Conservation (phyloP, 106 monocot genomes). For the Dioscorea zingiberensis region DNA sequence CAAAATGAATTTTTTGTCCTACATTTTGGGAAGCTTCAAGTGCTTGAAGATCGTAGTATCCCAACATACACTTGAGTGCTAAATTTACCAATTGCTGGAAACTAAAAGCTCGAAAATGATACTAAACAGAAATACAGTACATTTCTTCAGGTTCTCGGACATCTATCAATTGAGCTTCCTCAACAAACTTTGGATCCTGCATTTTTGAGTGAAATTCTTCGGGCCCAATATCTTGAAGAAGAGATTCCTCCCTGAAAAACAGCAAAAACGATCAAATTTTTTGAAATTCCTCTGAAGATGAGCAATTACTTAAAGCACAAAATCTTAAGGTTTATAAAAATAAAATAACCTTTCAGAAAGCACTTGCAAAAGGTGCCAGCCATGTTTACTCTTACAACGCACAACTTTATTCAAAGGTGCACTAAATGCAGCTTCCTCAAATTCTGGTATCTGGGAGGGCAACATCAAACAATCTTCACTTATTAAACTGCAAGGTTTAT, state of each 20-base stretch:
- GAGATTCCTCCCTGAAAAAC: conserved; percentile 49
- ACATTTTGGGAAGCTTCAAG: too few relatives aligned
- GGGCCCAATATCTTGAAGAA: conserved; percentile 69
- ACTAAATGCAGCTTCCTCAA: conserved; percentile 89
- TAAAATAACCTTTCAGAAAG: conserved; percentile 85
- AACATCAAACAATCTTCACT: neutral
- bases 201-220: conserved; percentile 79
- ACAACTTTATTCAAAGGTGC: conserved; percentile 93
- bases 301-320: neutral
- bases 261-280: neutral
- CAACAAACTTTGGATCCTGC: conserved; percentile 77
- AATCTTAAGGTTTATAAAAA: too few relatives aligned
- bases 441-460: conserved; percentile 67
- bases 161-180: conserved; percentile 94
- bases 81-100: too few relatives aligned
- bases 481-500: neutral
- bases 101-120: too few relatives aligned
- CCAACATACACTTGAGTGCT: too few relatives aligned
- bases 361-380: conserved; percentile 94
- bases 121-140: conserved; percentile 15
- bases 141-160: conserved; percentile 97
- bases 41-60: too few relatives aligned
- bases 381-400: conserved; percentile 87
- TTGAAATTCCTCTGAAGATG: neutral
- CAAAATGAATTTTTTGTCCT: too few relatives aligned